phyloP scores from a whole-genome alignment of 1,139 yeast species.

The Sugiyamaella japonica region DNA sequence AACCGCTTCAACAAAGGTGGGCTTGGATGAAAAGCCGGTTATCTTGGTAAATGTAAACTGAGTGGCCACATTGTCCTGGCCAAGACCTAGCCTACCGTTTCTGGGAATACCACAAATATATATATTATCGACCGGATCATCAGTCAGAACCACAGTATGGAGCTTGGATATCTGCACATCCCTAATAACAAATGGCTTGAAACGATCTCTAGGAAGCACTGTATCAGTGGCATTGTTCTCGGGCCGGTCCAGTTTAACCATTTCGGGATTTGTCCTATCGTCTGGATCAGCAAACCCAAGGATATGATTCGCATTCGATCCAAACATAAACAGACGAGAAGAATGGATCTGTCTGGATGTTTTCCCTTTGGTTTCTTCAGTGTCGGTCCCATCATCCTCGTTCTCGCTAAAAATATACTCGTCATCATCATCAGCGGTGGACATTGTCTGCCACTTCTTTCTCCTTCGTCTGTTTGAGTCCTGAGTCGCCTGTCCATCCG shows the following conservation, averaged over 20 bases:
- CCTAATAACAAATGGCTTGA: conserved; percentile 42
- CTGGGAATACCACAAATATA: conserved; percentile 68
- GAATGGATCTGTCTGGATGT: conserved; percentile 47
- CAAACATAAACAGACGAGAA: conserved; percentile 61
- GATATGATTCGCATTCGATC: conserved; percentile 64
- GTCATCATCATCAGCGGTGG: neutral
- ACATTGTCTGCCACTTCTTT: neutral
- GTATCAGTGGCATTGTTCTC: neutral
- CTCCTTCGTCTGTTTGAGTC: conserved; percentile 24
- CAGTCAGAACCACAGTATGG: conserved; percentile 63
- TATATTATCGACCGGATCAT: conserved; percentile 49
- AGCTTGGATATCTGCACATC: conserved; percentile 59
- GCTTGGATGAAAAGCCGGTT: conserved; percentile 40
- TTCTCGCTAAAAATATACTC: neutral
- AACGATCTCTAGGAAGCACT: conserved; percentile 27
- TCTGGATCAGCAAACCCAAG: conserved; percentile 70
- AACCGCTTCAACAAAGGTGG: conserved; percentile 42
- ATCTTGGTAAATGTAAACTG: conserved; percentile 44
- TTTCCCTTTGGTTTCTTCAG: too few relatives aligned
- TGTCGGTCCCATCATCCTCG: neutral
- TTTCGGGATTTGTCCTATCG: conserved; percentile 48
- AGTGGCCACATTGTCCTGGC: conserved; percentile 26
- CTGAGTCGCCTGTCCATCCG: conserved; percentile 22
- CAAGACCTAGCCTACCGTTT: conserved; percentile 70
- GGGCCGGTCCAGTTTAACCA: conserved; percentile 32